Evolutionary conservation across 2,329 filamentous ascomycete species (phyloP).

Genomic region (Pseudocercospora fuligena): DNA sequence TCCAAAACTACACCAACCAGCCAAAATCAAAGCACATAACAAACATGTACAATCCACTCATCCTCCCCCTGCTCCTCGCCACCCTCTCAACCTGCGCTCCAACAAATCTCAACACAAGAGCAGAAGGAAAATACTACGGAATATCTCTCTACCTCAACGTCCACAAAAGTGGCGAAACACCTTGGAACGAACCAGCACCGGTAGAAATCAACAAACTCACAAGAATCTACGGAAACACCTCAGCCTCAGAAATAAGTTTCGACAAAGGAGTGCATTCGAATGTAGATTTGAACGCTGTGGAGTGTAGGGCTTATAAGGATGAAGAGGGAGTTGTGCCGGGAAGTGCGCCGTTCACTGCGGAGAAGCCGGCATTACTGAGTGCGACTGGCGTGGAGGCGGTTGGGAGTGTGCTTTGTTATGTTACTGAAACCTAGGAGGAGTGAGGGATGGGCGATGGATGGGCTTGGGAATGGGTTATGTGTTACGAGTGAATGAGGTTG

Average conservation of each 20-base stretch:
- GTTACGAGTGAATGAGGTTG: too few relatives aligned
- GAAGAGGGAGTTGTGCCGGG: conserved; percentile 19
- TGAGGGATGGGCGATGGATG: neutral
- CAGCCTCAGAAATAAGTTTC: conserved; percentile 19
- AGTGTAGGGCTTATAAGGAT: conserved; percentile 30
- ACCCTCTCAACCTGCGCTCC: conserved; percentile 11
- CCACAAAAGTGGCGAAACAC: neutral
- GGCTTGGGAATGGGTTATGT: too few relatives aligned
- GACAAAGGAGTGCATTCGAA: conserved; percentile 14
- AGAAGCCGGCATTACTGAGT: conserved; percentile 9
- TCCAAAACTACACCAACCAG: too few relatives aligned
- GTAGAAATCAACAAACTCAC: conserved; percentile 28
- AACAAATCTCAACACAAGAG: too few relatives aligned
- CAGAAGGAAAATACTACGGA: conserved; percentile 25
- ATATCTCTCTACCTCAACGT: conserved; percentile 22
- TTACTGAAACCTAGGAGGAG: neutral
- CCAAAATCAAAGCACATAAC: too few relatives aligned
- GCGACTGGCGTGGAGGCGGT: conserved; percentile 5
- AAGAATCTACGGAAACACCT: conserved; percentile 2
- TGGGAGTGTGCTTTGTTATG: conserved; percentile 23
- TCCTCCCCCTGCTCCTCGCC: neutral
- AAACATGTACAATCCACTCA: too few relatives aligned
- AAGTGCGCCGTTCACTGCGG: conserved; percentile 13
- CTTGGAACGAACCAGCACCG: conserved; percentile 23
- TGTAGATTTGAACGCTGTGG: conserved; percentile 24